A percentile compares a stretch with the other conserved stretches of the same genome.
phyloP scores from a whole-genome alignment of 176 grass and related monocot species.

The Avena eriantha region DNA sequence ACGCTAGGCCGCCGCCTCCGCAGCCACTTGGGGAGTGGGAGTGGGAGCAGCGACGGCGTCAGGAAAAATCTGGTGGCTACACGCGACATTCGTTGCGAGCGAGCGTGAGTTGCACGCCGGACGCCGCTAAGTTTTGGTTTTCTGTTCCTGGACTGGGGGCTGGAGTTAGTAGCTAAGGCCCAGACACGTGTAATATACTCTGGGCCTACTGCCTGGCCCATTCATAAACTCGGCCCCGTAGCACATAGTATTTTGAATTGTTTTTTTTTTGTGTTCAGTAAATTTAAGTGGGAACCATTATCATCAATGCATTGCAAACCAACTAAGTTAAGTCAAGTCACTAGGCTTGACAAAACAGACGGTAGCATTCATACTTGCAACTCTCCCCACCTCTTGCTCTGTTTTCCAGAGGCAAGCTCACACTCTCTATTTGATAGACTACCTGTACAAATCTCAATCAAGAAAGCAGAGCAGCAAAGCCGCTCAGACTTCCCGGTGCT shows the following conservation, averaged over 20 bases:
- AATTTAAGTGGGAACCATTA: neutral
- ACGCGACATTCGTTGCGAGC: slow-evolving; percentile 18
- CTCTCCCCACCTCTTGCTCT: no score
- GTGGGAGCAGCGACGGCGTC: slow-evolving; percentile 43
- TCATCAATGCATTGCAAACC: neutral
- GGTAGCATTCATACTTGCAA: neutral
- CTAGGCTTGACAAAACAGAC: neutral
- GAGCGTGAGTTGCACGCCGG: neutral
- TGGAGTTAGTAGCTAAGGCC: neutral
- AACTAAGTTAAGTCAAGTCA: no score
- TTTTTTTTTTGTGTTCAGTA: neutral
- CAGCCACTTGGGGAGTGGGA: slow-evolving; percentile 10
- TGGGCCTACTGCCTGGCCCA: neutral
- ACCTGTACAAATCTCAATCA: slow-evolving; percentile 39
- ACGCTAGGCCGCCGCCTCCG: slow-evolving; percentile 13
- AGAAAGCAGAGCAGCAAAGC: neutral
- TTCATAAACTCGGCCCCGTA: neutral
- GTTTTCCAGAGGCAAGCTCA: neutral
- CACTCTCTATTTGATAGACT: slow-evolving; percentile 5
- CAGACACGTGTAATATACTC: neutral
- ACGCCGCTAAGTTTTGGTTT: neutral
- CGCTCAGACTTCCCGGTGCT: neutral
- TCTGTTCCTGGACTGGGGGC: neutral
- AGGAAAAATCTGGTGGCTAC: slow-evolving; percentile 45
- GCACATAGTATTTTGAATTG: neutral